Conservation (phyloP, 495 filamentous ascomycete species). For the Neurospora sp. region DNA sequence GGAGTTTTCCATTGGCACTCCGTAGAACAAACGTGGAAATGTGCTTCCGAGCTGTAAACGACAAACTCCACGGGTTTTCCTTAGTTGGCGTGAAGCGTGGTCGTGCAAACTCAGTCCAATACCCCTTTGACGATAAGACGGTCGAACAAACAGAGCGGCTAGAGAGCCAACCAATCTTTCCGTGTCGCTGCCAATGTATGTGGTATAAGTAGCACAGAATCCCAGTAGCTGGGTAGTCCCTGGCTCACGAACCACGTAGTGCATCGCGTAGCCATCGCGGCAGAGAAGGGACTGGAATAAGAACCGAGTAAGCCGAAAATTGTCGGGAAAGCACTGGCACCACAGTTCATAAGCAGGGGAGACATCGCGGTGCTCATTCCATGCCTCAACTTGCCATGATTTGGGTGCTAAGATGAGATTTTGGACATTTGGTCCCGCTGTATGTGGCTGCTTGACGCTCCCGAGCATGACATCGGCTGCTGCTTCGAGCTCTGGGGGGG, state of each 20-base stretch:
- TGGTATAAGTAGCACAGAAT: slow-evolving; percentile 51
- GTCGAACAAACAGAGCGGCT: slow-evolving; percentile 46
- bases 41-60: slow-evolving; percentile 50
- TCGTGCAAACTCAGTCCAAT: slow-evolving; percentile 48
- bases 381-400: slow-evolving; percentile 38
- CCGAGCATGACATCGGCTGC: slow-evolving; percentile 47
- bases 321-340: slow-evolving; percentile 36
- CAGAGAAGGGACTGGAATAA: slow-evolving; percentile 44
- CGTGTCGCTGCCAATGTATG: slow-evolving; percentile 39
- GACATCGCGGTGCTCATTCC: slow-evolving; percentile 33
- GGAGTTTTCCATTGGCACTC: slow-evolving; percentile 36
- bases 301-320: slow-evolving; percentile 33
- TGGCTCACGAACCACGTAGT: slow-evolving; percentile 49
- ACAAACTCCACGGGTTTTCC: slow-evolving; percentile 40
- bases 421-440: slow-evolving; percentile 18
- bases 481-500: slow-evolving; percentile 39
- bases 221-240: slow-evolving; percentile 41
- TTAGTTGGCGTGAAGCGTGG: slow-evolving; percentile 42
- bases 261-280: slow-evolving; percentile 50
- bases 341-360: slow-evolving; percentile 36
- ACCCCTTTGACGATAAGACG: slow-evolving; percentile 41
- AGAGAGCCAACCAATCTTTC: slow-evolving; percentile 49
- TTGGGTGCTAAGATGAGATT: slow-evolving; percentile 29
- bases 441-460: slow-evolving; percentile 7
- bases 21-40: slow-evolving; percentile 51